Evolutionary conservation across 305 asterid genomes (phyloP).

Genomic region (Fraxinus albicans): DNA sequence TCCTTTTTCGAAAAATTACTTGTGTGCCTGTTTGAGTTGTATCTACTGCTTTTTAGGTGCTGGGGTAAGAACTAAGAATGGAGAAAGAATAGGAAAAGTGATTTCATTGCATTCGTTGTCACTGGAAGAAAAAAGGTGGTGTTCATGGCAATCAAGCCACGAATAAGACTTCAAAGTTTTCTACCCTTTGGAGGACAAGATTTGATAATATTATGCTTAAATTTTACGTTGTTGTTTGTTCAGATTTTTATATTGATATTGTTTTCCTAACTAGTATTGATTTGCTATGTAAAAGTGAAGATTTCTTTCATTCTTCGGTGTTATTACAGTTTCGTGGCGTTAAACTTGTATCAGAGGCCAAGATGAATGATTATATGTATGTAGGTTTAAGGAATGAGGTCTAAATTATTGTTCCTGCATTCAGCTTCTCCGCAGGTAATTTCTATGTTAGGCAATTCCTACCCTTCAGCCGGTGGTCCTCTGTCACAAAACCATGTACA

Average conservation of each 20-base stretch:
- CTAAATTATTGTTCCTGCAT: conserved; percentile 33
- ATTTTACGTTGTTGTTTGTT: background rate
- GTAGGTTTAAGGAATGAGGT: conserved; percentile 18
- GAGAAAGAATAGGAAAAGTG: background rate
- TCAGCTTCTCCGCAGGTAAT: conserved; percentile 97
- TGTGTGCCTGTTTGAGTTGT: background rate
- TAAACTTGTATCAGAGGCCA: conserved; percentile 9
- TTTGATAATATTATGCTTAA: background rate
- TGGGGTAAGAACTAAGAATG: background rate
- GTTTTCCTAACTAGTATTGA: background rate
- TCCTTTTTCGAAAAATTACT: background rate
- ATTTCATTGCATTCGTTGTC: background rate
- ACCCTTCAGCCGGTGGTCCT: conserved; percentile 81
- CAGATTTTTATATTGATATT: background rate
- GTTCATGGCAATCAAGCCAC: background rate
- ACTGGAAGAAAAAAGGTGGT: conserved; percentile 9
- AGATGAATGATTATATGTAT: conserved; percentile 12
- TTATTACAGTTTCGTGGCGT: conserved; percentile 5
- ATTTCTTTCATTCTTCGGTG: conserved; percentile 1
- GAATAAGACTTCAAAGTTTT: background rate
- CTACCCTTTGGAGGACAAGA: background rate
- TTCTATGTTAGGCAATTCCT: conserved; percentile 84
- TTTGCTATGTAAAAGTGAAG: background rate
- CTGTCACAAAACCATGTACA: conserved; percentile 88
- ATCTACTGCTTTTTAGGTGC: background rate